Evolutionary conservation across 495 filamentous ascomycete species (phyloP).

Genomic region (Venustampulla echinocandica): DNA sequence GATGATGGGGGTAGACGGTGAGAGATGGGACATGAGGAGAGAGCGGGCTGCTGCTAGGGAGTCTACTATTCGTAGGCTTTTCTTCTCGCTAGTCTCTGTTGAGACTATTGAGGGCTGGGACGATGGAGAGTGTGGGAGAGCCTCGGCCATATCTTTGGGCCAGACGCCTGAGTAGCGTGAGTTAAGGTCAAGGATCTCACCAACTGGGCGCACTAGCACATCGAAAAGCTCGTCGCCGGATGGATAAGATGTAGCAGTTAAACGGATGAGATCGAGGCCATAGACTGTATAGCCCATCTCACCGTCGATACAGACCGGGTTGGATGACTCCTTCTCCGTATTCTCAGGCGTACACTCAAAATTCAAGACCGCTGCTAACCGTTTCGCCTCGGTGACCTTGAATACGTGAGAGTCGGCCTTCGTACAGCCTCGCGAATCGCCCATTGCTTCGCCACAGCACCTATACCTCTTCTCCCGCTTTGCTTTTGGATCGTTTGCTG

Average conservation of each 20-base stretch:
- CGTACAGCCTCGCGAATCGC: conserved; percentile 64
- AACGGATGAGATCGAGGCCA: conserved; percentile 78
- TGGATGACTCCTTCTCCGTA: conserved; percentile 29
- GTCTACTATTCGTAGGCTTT: conserved; percentile 53
- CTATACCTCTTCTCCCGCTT: conserved; percentile 51
- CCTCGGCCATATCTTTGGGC: conserved; percentile 61
- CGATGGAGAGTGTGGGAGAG: conserved; percentile 46
- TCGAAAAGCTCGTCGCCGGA: conserved; percentile 65
- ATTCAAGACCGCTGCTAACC: conserved; percentile 67
- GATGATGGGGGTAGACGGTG: conserved; percentile 69
- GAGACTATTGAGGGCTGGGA: conserved; percentile 10
- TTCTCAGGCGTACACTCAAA: conserved; percentile 70
- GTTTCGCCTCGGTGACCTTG: conserved; percentile 66
- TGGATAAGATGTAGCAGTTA: conserved; percentile 86
- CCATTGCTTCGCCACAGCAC: conserved; percentile 69
- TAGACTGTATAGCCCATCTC: conserved; percentile 93
- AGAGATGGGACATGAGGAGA: conserved; percentile 61
- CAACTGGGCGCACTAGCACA: conserved; percentile 74
- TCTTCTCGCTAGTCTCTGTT: conserved; percentile 7
- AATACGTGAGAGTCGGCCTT: conserved; percentile 70
- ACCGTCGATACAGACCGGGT: conserved; percentile 77
- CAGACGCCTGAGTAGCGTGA: conserved; percentile 80
- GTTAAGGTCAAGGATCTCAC: conserved; percentile 83
- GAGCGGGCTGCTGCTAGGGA: conserved; percentile 63
- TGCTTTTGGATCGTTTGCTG: conserved; percentile 35